Percentiles rank a stretch among this genome's conserved stretches.
phyloP scores from a whole-genome alignment of 164 flowering plant genomes.

The Cinnamomum chago region DNA sequence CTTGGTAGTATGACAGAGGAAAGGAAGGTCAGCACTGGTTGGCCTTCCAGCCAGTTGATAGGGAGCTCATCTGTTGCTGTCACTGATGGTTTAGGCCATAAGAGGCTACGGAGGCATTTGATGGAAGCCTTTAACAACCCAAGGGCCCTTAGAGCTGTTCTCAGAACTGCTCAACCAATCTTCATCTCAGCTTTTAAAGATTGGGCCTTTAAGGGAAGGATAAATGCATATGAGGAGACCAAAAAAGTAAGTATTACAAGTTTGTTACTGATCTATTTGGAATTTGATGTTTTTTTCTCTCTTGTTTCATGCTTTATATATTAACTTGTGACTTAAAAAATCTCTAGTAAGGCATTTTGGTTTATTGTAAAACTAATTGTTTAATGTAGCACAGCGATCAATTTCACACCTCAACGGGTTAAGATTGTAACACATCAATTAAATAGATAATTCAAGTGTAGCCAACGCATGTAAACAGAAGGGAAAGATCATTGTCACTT shows the following conservation, averaged over 20 bases:
- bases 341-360: not conserved
- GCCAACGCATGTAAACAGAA: no score
- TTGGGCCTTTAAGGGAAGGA: constrained; percentile 13
- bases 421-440: no score
- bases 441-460: no score
- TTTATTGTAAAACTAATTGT: no score
- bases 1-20: constrained; percentile 16
- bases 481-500: no score
- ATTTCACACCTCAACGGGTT: no score
- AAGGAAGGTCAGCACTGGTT: constrained; percentile 13
- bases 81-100: no score
- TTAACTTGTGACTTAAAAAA: not conserved
- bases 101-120: no score
- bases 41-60: constrained; percentile 15
- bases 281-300: not conserved
- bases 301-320: not conserved
- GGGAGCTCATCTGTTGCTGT: no score
- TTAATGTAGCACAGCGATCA: no score
- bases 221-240: constrained; percentile 12
- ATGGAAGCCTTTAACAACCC: no score
- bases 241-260: constrained; percentile 10
- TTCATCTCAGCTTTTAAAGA: constrained; percentile 8
- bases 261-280: not conserved
- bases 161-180: constrained; percentile 10
- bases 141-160: no score